Evolutionary conservation across 148 eudicot species (phyloP).

Genomic region (Linanthus parryae): DNA sequence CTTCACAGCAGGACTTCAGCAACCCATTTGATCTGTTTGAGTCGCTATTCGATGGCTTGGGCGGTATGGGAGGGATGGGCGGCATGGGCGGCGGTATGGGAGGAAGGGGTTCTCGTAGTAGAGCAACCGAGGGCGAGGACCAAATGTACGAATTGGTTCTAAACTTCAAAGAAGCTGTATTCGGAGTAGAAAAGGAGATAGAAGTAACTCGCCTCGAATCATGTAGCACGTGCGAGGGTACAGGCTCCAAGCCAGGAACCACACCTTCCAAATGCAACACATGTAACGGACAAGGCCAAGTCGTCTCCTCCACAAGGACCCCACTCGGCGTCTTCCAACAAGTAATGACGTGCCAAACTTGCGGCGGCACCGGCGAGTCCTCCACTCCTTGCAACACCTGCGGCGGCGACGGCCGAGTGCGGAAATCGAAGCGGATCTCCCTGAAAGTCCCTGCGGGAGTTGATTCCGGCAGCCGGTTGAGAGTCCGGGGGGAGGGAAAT

Average conservation of each 20-base stretch:
- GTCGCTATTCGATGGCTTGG: conserved; percentile 74
- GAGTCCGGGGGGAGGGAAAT: conserved; percentile 81
- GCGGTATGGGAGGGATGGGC: conserved; percentile 46
- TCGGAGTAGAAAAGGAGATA: conserved; percentile 89
- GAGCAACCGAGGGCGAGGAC: conserved; percentile 85
- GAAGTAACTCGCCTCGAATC: conserved; percentile 70
- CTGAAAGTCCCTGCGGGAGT: conserved; percentile 92
- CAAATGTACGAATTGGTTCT: conserved; percentile 66
- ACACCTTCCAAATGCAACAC: conserved; percentile 55
- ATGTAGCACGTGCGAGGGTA: conserved; percentile 84
- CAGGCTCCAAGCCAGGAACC: conserved; percentile 92
- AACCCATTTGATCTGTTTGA: conserved; percentile 94
- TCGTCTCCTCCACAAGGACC: conserved; percentile 75
- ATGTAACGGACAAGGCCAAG: conserved; percentile 97
- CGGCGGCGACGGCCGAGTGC: conserved; percentile 72
- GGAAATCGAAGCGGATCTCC: conserved; percentile 72
- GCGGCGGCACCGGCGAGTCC: conserved; percentile 75
- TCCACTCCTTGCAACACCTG: conserved; percentile 92
- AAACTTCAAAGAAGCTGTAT: conserved; percentile 90
- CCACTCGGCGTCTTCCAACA: conserved; percentile 94
- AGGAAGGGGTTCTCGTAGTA: conserved; percentile 67
- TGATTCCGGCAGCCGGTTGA: conserved; percentile 68
- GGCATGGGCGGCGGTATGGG: conserved; percentile 82
- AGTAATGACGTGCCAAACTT: conserved; percentile 77
- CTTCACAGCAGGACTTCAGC: conserved; percentile 69